Percentiles rank a stretch among this genome's conserved stretches.
Conservation (phyloP, 2,329 filamentous ascomycete genomes). For the Trichoderma koningiopsis region DNA sequence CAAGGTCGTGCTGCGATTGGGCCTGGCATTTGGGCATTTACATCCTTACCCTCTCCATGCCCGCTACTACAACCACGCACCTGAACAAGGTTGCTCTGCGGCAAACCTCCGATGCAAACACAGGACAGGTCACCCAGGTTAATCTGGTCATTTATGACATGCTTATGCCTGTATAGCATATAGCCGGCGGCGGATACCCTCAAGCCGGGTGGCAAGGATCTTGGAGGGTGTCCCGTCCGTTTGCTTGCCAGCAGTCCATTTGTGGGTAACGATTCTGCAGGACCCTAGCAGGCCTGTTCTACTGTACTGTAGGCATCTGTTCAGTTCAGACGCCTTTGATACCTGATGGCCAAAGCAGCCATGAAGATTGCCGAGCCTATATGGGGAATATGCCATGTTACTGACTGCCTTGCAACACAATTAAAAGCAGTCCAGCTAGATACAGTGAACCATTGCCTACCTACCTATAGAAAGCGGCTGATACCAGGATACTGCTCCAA, state of each 20-base stretch:
- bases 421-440: neutral
- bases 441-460: neutral
- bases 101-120: constrained; percentile 22
- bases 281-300: neutral
- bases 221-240: constrained; percentile 6
- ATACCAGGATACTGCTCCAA: neutral
- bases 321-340: neutral
- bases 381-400: neutral
- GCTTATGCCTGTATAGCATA: neutral
- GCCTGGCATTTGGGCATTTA: constrained; percentile 12
- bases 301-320: neutral
- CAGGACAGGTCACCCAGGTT: constrained; percentile 8
- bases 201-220: constrained; percentile 20
- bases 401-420: neutral
- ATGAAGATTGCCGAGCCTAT: neutral
- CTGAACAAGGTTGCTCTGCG: neutral
- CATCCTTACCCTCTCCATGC: neutral
- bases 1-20: constrained; percentile 3
- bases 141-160: constrained; percentile 25
- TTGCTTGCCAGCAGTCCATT: constrained; percentile 9
- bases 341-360: neutral
- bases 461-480: neutral
- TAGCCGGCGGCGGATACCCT: constrained; percentile 18
- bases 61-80: neutral
- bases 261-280: constrained; percentile 21